These are phyloP conservation scores for Cladophialophora exuberans DNA, from an alignment of 2,329 filamentous ascomycete genomes.

Conservation along the genomic window DNA sequence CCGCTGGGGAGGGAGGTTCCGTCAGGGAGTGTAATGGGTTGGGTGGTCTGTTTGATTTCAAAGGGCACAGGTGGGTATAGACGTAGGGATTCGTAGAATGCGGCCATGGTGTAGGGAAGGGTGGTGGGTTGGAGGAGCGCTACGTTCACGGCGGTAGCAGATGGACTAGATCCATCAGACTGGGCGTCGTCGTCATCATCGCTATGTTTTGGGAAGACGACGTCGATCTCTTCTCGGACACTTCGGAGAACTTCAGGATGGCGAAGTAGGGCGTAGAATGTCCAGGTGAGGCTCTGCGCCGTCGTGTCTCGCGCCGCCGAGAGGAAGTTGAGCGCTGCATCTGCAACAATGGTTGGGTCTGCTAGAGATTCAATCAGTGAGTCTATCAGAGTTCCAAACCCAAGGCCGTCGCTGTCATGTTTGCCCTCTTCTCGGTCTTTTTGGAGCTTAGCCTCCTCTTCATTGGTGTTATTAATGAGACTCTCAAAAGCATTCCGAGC, in stretches of 20 bases:
- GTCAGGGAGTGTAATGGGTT: slow-evolving; percentile 51
- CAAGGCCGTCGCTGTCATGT: slow-evolving; percentile 16
- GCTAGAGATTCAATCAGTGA: slow-evolving; percentile 63
- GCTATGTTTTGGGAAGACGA: slow-evolving; percentile 12
- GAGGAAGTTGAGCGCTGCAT: slow-evolving; percentile 68
- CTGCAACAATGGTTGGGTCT: slow-evolving; percentile 58
- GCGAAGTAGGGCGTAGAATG: slow-evolving; percentile 62
- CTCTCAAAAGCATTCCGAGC: slow-evolving; percentile 27
- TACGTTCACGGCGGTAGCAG: slow-evolving; percentile 20
- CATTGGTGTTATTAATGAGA: slow-evolving; percentile 16
- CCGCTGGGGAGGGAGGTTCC: slow-evolving; percentile 53
- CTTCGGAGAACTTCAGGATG: slow-evolving; percentile 42
- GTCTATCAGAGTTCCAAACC: slow-evolving; percentile 61
- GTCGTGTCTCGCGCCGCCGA: slow-evolving; percentile 68
- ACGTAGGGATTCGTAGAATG: slow-evolving; percentile 64
- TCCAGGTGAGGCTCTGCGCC: slow-evolving; percentile 67
- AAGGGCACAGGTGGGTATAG: slow-evolving; percentile 68
- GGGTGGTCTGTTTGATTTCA: slow-evolving; percentile 64
- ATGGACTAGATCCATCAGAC: slow-evolving; percentile 9
- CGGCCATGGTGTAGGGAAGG: slow-evolving; percentile 62
- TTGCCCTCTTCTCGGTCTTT: slow-evolving; percentile 3
- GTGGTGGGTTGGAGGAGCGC: slow-evolving; percentile 46
- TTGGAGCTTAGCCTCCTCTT: slow-evolving; percentile 5
- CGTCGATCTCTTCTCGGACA: slow-evolving; percentile 27
- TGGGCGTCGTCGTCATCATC: slow-evolving; percentile 35